phyloP scores from a whole-genome alignment of 2,329 filamentous ascomycete genomes.

The Calonectria hongkongensis region DNA sequence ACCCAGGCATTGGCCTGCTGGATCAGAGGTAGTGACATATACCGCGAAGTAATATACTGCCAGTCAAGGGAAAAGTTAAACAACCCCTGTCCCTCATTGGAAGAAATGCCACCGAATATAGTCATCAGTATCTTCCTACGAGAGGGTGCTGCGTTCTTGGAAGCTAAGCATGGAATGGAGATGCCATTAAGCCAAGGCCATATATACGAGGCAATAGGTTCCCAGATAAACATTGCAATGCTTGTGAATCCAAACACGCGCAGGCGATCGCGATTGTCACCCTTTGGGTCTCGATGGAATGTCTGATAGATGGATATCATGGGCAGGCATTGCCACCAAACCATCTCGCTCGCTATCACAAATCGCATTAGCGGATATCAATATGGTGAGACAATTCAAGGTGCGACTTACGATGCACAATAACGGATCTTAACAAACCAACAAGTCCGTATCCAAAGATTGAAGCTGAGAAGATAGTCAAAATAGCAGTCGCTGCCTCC shows the following conservation, averaged over 20 bases:
- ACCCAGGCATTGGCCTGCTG: conserved; percentile 15
- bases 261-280: background rate
- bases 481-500: conserved; percentile 8
- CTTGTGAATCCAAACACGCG: conserved; percentile 7
- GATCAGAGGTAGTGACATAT: conserved; percentile 7
- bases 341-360: conserved; percentile 1
- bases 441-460: conserved; percentile 6
- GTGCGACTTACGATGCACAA: conserved; percentile 1
- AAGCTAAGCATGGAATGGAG: background rate
- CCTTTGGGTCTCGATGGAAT: background rate
- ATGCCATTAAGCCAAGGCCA: conserved; percentile 15
- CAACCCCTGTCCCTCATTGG: conserved; percentile 1
- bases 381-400: background rate
- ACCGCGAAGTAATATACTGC: conserved; percentile 17
- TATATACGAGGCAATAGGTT: conserved; percentile 10
- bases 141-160: background rate
- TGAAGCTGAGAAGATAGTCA: conserved; percentile 8
- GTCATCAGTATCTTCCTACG: conserved; percentile 4
- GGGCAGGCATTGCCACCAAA: conserved; percentile 17
- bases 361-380: background rate
- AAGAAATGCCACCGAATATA: conserved; percentile 16
- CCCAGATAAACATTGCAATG: conserved; percentile 8
- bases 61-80: conserved; percentile 12
- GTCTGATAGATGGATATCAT: conserved; percentile 19
- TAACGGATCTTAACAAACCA: conserved; percentile 2